Base-by-base conservation (phyloP, 257 asterid genomes). In the Galeopsis tetrahit region DNA sequence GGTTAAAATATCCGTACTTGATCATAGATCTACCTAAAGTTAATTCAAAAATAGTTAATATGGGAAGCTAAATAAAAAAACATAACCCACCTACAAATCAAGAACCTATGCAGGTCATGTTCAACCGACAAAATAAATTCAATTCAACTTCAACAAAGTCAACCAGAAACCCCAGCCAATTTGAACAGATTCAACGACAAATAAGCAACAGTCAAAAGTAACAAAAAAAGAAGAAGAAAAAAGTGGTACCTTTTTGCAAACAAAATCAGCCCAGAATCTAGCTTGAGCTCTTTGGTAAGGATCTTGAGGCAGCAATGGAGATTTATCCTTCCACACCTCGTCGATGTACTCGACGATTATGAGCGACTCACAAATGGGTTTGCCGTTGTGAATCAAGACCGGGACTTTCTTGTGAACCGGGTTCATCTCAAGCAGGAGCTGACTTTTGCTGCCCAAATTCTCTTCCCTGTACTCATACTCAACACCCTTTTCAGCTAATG, bases 371-470 rank as follows among this genome's bases (percentile, higher is more conserved):
- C 34, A 60, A 34, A 55, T 35, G 39, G 34, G 64, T 14, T 36
- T 60, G 0, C 64, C 60, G 32, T 59, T 34, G 10, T 59, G 48
- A 10, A 53, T 10, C 51, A 46, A 3, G 15, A 55, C 15, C 39
- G 65, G 61, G 13, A 68, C 51, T 14, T 68, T 68, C 63, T 68
- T 68, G 62, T 68, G 72, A n/a, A 68, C 62, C 63, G 72, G 72
- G 72, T 68, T 68, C 63, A 49, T 34, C 72, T 68, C 34, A 15
- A 68, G 31, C 48, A 68, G 9, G n/a, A 31, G 62, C 32, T 21
- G n/a, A 34, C 72, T 68, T 35, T 68, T 68, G 49, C 15, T 15
- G 46, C 7, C 62, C 36, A 68, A 4, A 3, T 33, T 21, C 34
- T 51, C 48, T 42, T 68, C 72, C 13, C 8, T 68, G 72, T 51